Conservation (phyloP, 192 early-diverging fungal genomes). For the Coemansia brasiliensis region DNA sequence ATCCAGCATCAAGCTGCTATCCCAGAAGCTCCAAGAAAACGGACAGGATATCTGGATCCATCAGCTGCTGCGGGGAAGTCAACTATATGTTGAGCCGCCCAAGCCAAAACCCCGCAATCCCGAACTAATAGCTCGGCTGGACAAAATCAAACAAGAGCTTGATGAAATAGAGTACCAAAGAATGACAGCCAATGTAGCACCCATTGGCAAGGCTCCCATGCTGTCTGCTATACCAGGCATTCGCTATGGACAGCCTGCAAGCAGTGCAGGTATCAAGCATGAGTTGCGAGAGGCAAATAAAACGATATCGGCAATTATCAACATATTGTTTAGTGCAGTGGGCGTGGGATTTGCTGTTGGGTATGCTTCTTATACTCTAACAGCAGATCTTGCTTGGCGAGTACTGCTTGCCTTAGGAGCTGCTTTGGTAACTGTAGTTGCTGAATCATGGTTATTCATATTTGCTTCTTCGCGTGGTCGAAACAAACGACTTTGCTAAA, state of each 20-base stretch:
- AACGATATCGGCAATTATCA: slow-evolving; percentile 41
- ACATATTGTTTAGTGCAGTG: slow-evolving; percentile 47
- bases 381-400: slow-evolving; percentile 40
- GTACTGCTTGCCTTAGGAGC: slow-evolving; percentile 36
- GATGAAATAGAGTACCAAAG: slow-evolving; percentile 45
- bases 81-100: slow-evolving; percentile 22
- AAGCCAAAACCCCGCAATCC: slow-evolving; percentile 31
- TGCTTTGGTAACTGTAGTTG: slow-evolving; percentile 22
- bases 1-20: slow-evolving; percentile 20
- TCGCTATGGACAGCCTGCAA: slow-evolving; percentile 12
- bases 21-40: slow-evolving; percentile 11
- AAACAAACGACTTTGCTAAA: slow-evolving; percentile 27
- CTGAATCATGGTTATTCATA: slow-evolving; percentile 43
- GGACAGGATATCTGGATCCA: slow-evolving; percentile 23
- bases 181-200: slow-evolving; percentile 23
- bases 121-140: slow-evolving; percentile 36
- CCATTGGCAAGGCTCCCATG: background rate
- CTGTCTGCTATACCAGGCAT: slow-evolving; percentile 45
- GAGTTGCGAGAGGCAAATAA: slow-evolving; percentile 35
- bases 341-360: slow-evolving; percentile 52
- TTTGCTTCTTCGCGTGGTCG: slow-evolving; percentile 41
- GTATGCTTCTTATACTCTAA: slow-evolving; percentile 50
- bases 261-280: slow-evolving; percentile 15
- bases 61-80: slow-evolving; percentile 38
- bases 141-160: slow-evolving; percentile 33